A percentile compares a stretch with the other conserved stretches of the same genome.
phyloP scores from a whole-genome alignment of 1,284 basidiomycete genomes.

The Moniliella sp. region DNA sequence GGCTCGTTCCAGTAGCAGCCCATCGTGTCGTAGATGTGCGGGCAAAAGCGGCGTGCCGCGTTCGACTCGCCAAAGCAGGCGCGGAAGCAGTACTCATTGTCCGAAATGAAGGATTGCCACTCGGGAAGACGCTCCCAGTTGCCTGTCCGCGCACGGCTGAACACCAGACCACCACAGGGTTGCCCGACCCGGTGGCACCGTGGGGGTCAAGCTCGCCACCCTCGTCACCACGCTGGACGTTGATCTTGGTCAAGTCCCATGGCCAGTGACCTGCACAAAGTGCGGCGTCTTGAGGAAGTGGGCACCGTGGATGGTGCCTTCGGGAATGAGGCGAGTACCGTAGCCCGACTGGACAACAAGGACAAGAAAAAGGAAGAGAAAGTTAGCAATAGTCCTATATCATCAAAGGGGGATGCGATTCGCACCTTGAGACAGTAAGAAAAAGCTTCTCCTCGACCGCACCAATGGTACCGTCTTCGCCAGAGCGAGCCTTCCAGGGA shows the following conservation, averaged over 20 bases:
- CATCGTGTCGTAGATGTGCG: constrained; percentile 27
- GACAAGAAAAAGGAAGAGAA: not conserved
- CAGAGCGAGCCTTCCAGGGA: constrained; percentile 7
- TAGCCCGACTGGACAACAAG: constrained; percentile 8
- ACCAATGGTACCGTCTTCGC: constrained; percentile 24
- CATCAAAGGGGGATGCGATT: not conserved
- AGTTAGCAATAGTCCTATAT: not conserved
- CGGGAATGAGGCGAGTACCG: constrained; percentile 26
- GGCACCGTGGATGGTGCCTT: constrained; percentile 20
- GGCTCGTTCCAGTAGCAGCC: constrained; percentile 21
- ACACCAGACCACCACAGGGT: constrained; percentile 41
- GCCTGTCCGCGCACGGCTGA: constrained; percentile 35
- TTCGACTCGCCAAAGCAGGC: constrained; percentile 9
- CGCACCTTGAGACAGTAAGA: not conserved
- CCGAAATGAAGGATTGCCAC: constrained; percentile 9
- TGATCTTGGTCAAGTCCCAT: constrained; percentile 35
- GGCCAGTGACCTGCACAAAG: constrained; percentile 36
- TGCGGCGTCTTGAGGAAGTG: constrained; percentile 24
- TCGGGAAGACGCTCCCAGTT: constrained; percentile 25
- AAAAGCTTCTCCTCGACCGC: constrained; percentile 25
- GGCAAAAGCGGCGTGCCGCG: constrained; percentile 18
- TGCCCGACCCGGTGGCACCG: constrained; percentile 44
- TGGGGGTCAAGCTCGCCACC: constrained; percentile 40
- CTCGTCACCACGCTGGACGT: constrained; percentile 33
- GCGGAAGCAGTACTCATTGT: constrained; percentile 4